Conservation (phyloP, 345 rosid species). For the Brassica napus region Da-Ae NC_063434.1:30121501-30122000, state of each 20-base stretch:
- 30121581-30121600: constrained; percentile 72
- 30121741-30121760: neutral
- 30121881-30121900: constrained; percentile 43
- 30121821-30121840: constrained; percentile 78
- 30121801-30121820: constrained; percentile 67
- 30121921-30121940: constrained; percentile 50
- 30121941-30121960: constrained; percentile 52
- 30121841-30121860: constrained; percentile 85
- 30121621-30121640: constrained; percentile 82
- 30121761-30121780: neutral
- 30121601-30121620: constrained; percentile 84
- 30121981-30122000: constrained; percentile 60
- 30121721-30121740: constrained; percentile 41
- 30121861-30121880: constrained; percentile 73
- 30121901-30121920: constrained; percentile 43
- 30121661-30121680: constrained; percentile 69
- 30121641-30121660: constrained; percentile 78
- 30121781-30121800: neutral
- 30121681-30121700: constrained; percentile 60
- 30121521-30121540: constrained; percentile 85
- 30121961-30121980: constrained; percentile 74
- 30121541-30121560: constrained; percentile 83
- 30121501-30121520: constrained; percentile 86
- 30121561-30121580: constrained; percentile 79
- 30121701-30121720: constrained; percentile 72